phyloP scores from a whole-genome alignment of 2,329 filamentous ascomycete genomes.

The Chaetoscypha palmicola region DNA sequence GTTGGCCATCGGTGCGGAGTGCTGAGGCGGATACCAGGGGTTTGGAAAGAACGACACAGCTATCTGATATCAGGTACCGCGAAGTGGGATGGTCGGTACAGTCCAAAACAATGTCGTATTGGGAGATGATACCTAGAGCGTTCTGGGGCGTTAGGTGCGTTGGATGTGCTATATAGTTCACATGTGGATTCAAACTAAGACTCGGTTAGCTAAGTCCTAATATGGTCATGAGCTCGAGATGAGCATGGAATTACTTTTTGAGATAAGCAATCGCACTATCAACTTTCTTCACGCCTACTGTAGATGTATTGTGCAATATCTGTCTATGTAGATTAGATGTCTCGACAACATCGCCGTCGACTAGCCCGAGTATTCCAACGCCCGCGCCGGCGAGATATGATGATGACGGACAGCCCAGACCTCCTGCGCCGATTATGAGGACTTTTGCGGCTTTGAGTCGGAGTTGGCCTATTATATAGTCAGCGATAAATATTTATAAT shows the following conservation, averaged over 20 bases:
- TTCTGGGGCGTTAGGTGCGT: slow-evolving; percentile 62
- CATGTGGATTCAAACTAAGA: slow-evolving; percentile 62
- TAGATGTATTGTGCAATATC: slow-evolving; percentile 66
- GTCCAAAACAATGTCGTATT: slow-evolving; percentile 82
- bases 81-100: slow-evolving; percentile 92
- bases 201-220: neutral
- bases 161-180: slow-evolving; percentile 56
- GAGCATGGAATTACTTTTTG: slow-evolving; percentile 36
- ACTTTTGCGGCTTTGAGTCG: slow-evolving; percentile 63
- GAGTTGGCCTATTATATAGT: slow-evolving; percentile 57
- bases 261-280: slow-evolving; percentile 63
- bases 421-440: slow-evolving; percentile 79
- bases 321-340: slow-evolving; percentile 89
- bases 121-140: slow-evolving; percentile 56
- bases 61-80: slow-evolving; percentile 87
- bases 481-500: slow-evolving; percentile 1
- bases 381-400: slow-evolving; percentile 90
- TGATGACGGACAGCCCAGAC: slow-evolving; percentile 84
- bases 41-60: slow-evolving; percentile 71
- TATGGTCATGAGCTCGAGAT: neutral
- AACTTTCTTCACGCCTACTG: slow-evolving; percentile 72
- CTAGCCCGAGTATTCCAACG: slow-evolving; percentile 72
- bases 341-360: slow-evolving; percentile 86
- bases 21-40: slow-evolving; percentile 86
- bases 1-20: slow-evolving; percentile 79